Base-by-base conservation (phyloP, 1,284 basidiomycete genomes). In the Moesziomyces globuligerus region DNA sequence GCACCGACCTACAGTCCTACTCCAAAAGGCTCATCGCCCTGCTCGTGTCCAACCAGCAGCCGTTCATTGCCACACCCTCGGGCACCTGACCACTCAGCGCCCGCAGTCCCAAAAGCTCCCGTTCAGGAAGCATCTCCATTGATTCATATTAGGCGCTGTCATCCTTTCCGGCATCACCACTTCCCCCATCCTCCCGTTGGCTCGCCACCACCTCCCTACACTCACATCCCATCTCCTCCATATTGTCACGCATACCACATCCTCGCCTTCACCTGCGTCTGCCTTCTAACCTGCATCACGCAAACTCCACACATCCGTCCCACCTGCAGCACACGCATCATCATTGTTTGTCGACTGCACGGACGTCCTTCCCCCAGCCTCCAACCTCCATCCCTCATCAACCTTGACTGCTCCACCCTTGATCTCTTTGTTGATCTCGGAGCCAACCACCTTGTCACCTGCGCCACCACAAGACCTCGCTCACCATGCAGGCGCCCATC, bases 401-500 rank as follows among this genome's bases (percentile, higher is more conserved):
- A 15, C 29, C 17, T 11, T 32, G 13, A 15, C 29, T 15, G 29
- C 29, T 32, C 13, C 29, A 13, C 13, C 17, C 13, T 15, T 15
- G 29, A 32, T 32, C 29, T 15, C 10, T 15, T 11, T n/a, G n/a
- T 9, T 32, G 29, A 36, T 18, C 34, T 17, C 26, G 10, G 36
- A 39, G 11, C 21, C 32, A 46, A 23, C 53, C 20, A 28, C 4
- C 23, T 28, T 17, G 11, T 20, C 18, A 20, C 18, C 20, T 18
- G 29, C 29, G 20, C 20, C 5, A 10, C 8, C 23, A 40, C 20
- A 60, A 15, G 20, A 56, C 26, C 37, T 51, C 39, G 39, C 49
- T 50, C 50, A 71, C 39, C 26, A 74, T 74, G 72, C 72, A 65
- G 42, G 64, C 72, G 42, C 72, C 72, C 11, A 74, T 74, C 26